Base-by-base conservation (phyloP, 1,284 basidiomycete genomes). In the Pseudozyma tsukubaensis region DNA sequence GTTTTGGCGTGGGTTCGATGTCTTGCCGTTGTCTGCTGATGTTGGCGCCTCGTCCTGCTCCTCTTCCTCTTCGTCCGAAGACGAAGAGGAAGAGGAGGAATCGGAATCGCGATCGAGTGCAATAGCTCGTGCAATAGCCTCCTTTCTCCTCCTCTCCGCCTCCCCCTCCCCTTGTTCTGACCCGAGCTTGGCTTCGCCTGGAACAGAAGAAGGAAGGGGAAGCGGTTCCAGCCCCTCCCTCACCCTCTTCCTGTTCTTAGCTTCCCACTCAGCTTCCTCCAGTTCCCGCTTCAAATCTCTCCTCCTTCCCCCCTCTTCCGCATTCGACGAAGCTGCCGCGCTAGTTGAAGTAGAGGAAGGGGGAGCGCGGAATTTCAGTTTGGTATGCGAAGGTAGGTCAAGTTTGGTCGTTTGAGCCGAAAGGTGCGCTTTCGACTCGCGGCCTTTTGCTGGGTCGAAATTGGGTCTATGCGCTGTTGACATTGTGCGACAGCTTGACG, bases 381-480 rank as follows among this genome's bases (percentile, higher is more conserved):
- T 72, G 6, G 81, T 83, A 39, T 84, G 76, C 9, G 80, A 59
- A 2, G 83, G 70, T 7, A 82, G 37, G 9, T 70, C 35, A n/a
- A 57, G 50, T 18, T 63, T 56, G 5, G 49, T 49, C 12, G 44
- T 63, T 18, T 72, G 65, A 5, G 68, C 58, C 1, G 78, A 76
- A 14, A 65, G 59, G 29, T 80, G 81, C 0, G 71, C 43, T 12
- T 64, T 48, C 37, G 82, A 76, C 2, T 49, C 59, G 50, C 74
- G 70, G 34, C 72, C 83, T 34, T 69, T 64, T 36, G 81, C 80
- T 16, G 83, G 78, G 16, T 70, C 66, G 65, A 81, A 84, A 29
- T 76, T 83, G 11, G 83, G 83, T n/a, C 82, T 73, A 50, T 84
- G 83, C 9, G 81, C 76, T 13, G 80, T 66, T 8, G 80, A 82